These are phyloP conservation scores for Diutina siamensis DNA, from an alignment of 1,139 yeast species.

Conservation along the genomic window DNA sequence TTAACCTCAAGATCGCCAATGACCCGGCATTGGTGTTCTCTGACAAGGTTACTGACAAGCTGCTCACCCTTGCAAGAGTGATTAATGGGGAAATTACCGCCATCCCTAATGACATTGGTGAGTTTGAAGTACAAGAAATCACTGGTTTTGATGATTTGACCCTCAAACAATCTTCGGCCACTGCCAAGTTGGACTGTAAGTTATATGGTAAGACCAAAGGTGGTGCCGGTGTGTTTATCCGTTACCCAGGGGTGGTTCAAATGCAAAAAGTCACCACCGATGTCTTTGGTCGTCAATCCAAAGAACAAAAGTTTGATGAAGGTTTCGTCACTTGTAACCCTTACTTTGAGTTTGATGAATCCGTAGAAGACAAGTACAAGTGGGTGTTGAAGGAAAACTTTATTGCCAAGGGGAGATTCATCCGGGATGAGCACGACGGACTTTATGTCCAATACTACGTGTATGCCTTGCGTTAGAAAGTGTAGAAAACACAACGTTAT, in stretches of 20 bases:
- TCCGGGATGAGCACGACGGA: conserved; percentile 29
- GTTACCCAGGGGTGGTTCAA: conserved; percentile 36
- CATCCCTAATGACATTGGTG: neutral
- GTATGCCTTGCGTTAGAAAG: conserved; percentile 16
- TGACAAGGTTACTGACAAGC: neutral
- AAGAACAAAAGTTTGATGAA: conserved; percentile 27
- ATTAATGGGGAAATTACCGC: neutral
- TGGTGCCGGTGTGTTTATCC: conserved; percentile 27
- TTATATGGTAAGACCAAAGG: conserved; percentile 31
- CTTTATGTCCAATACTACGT: conserved; percentile 41
- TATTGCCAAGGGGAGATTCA: conserved; percentile 43
- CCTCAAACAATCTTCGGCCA: conserved; percentile 17
- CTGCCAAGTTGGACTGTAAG: conserved; percentile 36
- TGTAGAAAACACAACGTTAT: no score
- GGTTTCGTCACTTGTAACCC: conserved; percentile 39
- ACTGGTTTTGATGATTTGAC: conserved; percentile 39
- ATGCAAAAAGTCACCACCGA: conserved; percentile 21
- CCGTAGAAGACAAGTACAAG: conserved; percentile 27
- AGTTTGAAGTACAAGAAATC: neutral
- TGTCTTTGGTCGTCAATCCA: conserved; percentile 20
- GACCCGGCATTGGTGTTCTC: neutral
- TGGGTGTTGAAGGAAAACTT: conserved; percentile 38
- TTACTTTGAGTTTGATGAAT: conserved; percentile 25
- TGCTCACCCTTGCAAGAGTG: conserved; percentile 1
- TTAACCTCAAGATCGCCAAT: conserved; percentile 1